Evolutionary conservation across 2,329 filamentous ascomycete species (phyloP), one percentile per base, ranked within the genome.

Genomic region (Magnaporthales sp.): DNA sequence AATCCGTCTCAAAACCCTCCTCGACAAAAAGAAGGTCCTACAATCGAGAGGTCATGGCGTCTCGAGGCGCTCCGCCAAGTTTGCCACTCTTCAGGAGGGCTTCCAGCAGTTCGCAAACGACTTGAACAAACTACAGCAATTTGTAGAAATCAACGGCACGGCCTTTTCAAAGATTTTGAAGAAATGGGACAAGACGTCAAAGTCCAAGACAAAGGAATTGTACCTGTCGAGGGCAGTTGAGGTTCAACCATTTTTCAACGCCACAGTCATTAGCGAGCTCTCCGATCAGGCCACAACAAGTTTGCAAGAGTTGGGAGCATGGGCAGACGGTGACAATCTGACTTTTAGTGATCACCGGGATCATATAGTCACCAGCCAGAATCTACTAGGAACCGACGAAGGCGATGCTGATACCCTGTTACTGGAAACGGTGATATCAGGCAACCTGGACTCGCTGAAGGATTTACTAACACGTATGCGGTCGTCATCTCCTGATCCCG

Each of bases 131-230:
- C 86, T 99, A 19, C 93, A 97, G 82, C 95, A 98, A 81, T 99
- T 98, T 78, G 93, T 99, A 70, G 94, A 98, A 77, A 91, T 98
- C 75, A 99, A 99, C 75, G 94, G 95, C 74, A 97, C 92, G 1
- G 95, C 93, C 19, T 97, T 98, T 77, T 97, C 94, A 30, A 99
- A 99, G 78, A 99, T 99, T 68, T 81, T 99, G 70, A 99, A 99
- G 80, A 99, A 99, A 86, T 99, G 95, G 95, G 95, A 99, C 80
- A 99, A 99, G 85, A 97, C 93, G 1, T 97, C 94, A 71, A 99
- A 98, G 84, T 98, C 94, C 65, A 94, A 94, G 77, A 97, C 95
- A 68, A 99, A 99, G 78, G 95, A 98, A 79, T 86, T 98, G 56
- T 99, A 98, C 75, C 88, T 99, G 46, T 96, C 96, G 10, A 86